Evolutionary conservation across 2,329 filamentous ascomycete species (phyloP).

Genomic region (Botrytis squamosa): DNA sequence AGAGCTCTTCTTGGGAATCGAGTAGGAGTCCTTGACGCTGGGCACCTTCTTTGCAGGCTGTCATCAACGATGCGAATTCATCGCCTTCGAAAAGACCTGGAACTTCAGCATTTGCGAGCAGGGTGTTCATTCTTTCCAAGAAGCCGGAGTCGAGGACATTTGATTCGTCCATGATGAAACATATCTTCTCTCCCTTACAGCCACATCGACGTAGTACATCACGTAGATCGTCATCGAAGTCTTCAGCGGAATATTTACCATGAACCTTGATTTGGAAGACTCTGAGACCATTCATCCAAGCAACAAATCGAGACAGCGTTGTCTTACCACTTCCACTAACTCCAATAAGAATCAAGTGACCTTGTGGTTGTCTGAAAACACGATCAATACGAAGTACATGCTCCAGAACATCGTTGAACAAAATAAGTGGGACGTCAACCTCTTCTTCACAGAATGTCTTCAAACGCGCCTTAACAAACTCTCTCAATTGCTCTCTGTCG

Average conservation of each 20-base stretch:
- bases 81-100: slow-evolving; percentile 99
- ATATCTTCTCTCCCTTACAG: slow-evolving; percentile 98
- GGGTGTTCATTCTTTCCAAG: slow-evolving; percentile 97
- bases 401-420: slow-evolving; percentile 99
- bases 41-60: slow-evolving; percentile 95
- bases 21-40: slow-evolving; percentile 92
- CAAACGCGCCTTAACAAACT: slow-evolving; percentile 95
- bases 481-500: slow-evolving; percentile 88
- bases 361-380: slow-evolving; percentile 97
- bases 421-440: slow-evolving; percentile 93
- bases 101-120: slow-evolving; percentile 98
- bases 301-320: slow-evolving; percentile 93
- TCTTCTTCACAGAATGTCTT: slow-evolving; percentile 99
- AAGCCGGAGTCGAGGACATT: slow-evolving; percentile 99
- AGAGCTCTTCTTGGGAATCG: slow-evolving; percentile 98
- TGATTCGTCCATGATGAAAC: slow-evolving; percentile 99
- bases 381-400: slow-evolving; percentile 97
- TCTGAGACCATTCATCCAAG: slow-evolving; percentile 99
- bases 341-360: slow-evolving; percentile 96
- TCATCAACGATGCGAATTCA: slow-evolving; percentile 97
- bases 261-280: slow-evolving; percentile 99
- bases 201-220: slow-evolving; percentile 91
- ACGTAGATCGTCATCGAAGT: slow-evolving; percentile 96
- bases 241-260: slow-evolving; percentile 94
- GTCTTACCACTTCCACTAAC: slow-evolving; percentile 99